These are phyloP conservation scores for Raphanus hybrid DNA, from an alignment of 441 rosid species.

Conservation along the genomic window DNA sequence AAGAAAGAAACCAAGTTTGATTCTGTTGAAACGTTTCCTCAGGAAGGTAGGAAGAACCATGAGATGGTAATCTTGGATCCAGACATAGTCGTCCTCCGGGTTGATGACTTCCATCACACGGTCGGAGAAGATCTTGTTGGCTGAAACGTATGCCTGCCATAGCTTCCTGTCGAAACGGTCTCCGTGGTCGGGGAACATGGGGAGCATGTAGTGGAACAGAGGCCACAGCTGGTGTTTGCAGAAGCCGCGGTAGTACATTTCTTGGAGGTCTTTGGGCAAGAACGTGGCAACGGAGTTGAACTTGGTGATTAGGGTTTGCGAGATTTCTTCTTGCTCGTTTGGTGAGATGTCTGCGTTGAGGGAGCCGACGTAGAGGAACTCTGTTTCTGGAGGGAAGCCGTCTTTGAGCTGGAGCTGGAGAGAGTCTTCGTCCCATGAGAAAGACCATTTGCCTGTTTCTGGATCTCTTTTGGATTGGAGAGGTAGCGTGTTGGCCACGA, in stretches of 20 bases:
- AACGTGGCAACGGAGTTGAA: constrained; percentile 30
- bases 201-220: constrained; percentile 34
- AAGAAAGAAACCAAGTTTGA: constrained; percentile 34
- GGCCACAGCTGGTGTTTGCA: constrained; percentile 37
- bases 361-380: constrained; percentile 32
- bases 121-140: constrained; percentile 27
- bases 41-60: constrained; percentile 37
- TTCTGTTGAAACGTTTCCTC: constrained; percentile 30
- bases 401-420: constrained; percentile 61
- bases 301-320: constrained; percentile 1
- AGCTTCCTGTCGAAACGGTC: constrained; percentile 26
- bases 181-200: constrained; percentile 28
- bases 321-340: constrained; percentile 23
- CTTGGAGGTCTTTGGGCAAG: constrained; percentile 19
- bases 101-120: constrained; percentile 32
- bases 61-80: constrained; percentile 40
- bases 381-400: constrained; percentile 29
- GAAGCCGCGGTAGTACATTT: constrained; percentile 32
- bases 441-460: constrained; percentile 57
- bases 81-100: constrained; percentile 35
- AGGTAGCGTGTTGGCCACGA: constrained; percentile 80
- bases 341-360: constrained; percentile 8
- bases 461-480: constrained; percentile 60
- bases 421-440: constrained; percentile 65
- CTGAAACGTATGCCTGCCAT: constrained; percentile 29